Evolutionary conservation across 768 basidiomycete species (phyloP).

Genomic region (Lactarius tabidus): DNA sequence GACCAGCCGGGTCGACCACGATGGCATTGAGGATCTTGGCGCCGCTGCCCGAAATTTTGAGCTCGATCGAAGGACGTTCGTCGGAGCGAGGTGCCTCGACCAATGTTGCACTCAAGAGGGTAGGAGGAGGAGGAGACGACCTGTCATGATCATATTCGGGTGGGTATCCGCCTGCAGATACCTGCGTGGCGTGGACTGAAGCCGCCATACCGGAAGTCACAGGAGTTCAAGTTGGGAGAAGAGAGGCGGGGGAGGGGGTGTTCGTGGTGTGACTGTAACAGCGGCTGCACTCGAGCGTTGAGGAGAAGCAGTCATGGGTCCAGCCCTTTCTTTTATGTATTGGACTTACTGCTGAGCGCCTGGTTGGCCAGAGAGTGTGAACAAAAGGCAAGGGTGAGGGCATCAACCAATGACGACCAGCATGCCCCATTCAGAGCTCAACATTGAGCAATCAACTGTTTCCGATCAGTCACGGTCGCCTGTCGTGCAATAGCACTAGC

Average conservation of each 20-base stretch:
- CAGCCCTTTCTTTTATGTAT: slow-evolving; percentile 8
- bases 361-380: not conserved
- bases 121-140: not conserved
- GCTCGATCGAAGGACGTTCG: slow-evolving; percentile 13
- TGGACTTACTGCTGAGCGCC: not conserved
- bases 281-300: slow-evolving; percentile 6
- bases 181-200: slow-evolving; percentile 1
- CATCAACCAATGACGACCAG: too few relatives aligned
- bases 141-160: not conserved
- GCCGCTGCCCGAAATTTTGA: slow-evolving; percentile 5
- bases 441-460: not conserved
- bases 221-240: too few relatives aligned
- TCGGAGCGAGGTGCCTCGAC: not conserved
- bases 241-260: too few relatives aligned
- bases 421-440: not conserved
- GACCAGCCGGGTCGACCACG: slow-evolving; percentile 2
- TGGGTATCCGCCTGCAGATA: slow-evolving; percentile 19
- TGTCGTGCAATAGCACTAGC: not conserved
- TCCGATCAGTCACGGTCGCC: too few relatives aligned
- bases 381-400: not conserved
- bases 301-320: not conserved
- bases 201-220: slow-evolving; percentile 6
- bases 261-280: not conserved
- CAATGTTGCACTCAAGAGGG: slow-evolving; percentile 10
- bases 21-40: slow-evolving; percentile 12